A percentile compares a stretch with the other conserved stretches of the same genome.
Evolutionary conservation across 768 basidiomycete genomes (phyloP).

Genomic region (Termitomyces sp.): DNA sequence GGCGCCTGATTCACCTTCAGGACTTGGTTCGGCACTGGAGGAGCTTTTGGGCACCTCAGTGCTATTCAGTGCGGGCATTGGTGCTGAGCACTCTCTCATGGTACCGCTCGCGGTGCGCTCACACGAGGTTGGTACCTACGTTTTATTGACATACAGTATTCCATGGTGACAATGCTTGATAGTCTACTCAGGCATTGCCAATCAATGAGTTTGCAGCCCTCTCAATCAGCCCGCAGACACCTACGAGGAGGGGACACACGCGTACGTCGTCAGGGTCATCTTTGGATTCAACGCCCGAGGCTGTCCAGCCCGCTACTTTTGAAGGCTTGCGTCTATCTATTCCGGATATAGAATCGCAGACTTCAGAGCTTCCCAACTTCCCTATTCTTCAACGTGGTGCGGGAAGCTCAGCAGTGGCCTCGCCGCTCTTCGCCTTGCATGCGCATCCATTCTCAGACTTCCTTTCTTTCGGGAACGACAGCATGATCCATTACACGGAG

Average conservation of each 20-base stretch:
- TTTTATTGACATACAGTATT: conserved; percentile 6
- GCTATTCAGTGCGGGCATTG: conserved; percentile 30
- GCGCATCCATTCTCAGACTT: conserved; percentile 9
- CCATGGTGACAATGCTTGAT: conserved; percentile 8
- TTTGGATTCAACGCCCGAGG: conserved; percentile 53
- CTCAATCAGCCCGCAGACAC: conserved; percentile 52
- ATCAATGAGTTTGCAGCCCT: conserved; percentile 46
- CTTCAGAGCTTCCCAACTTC: conserved; percentile 8
- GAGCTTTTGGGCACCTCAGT: conserved; percentile 18
- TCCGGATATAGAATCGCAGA: conserved; percentile 19
- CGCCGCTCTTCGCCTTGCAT: conserved; percentile 13
- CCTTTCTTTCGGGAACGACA: conserved; percentile 14
- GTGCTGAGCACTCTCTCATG: conserved; percentile 32
- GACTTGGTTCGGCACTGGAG: conserved; percentile 11
- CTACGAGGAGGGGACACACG: conserved; percentile 33
- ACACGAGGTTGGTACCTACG: conserved; percentile 30
- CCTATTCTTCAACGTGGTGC: conserved; percentile 2
- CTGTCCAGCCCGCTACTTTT: conserved; percentile 26
- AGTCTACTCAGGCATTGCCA: conserved; percentile 24
- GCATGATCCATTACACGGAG: conserved; percentile 16
- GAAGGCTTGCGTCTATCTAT: conserved; percentile 33
- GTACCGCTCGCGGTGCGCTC: conserved; percentile 24
- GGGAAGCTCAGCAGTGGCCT: conserved; percentile 6
- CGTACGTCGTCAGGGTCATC: conserved; percentile 49
- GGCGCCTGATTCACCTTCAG: conserved; percentile 21